Base-by-base conservation (phyloP, 2,329 filamentous ascomycete species). In the Hymenoscyphus fraxineus region DNA sequence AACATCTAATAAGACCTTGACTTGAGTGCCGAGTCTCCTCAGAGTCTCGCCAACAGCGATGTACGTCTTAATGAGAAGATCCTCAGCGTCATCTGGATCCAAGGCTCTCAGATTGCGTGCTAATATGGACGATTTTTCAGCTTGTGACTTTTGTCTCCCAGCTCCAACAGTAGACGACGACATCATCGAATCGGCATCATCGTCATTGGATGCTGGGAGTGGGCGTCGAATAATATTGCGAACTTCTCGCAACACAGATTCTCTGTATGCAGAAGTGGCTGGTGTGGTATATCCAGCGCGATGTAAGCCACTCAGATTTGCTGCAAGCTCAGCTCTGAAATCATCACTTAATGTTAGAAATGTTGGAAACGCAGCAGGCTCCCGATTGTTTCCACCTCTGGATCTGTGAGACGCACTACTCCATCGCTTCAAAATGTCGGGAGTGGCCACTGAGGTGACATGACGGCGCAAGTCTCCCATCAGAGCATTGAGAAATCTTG, bases 1-100 rank as follows among this genome's bases (percentile, higher is more conserved):
- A 22, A 97, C 91, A 76, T 99, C 95, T 10, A 99, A 82, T n/a
- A 99, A 79, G 10, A 98, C 88, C 76, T 99, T 99, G 63, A 95
- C 90, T 75, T 98, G 94, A 0, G 92, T 93, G 19, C 92, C 92
- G 7, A 97, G 80, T 72, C 95, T 85, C 64, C 95, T 84, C 58
- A 99, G 76, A 3, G 91, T 91, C 78, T 99, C 95, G 3, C 94
- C 90, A 9, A 97, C 89, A 40, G 90, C 88, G 19, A 93, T 89
- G 73, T 98, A 99, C 16, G 96, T 90, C 64, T 87, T 91, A 38
- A 87, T 81, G 15, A 98, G 83, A 71, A 98, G 85, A 6, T 88
- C 85, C 76, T 98, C 94, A 0, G 93, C 92, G 77, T 96, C 93
- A 64, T 89, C 87, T 1, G 91, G 81, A 62, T 96, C 93, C 65